phyloP scores from a whole-genome alignment of 257 asterid species.

The Salvia rosmarinus region DNA sequence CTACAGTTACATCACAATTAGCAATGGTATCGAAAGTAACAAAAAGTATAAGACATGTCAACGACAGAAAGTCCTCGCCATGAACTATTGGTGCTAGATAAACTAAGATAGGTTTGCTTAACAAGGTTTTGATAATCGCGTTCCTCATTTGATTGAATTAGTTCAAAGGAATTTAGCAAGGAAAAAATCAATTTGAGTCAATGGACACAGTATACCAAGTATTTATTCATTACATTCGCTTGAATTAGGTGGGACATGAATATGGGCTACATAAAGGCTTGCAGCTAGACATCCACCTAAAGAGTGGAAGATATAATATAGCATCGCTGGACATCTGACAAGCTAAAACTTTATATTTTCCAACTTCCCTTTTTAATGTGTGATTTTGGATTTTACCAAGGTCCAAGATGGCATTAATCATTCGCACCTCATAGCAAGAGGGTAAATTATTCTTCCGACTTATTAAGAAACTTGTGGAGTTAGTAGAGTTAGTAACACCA shows the following conservation, averaged over 20 bases:
- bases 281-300: neutral
- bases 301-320: conserved; percentile 12
- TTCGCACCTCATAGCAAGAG: neutral
- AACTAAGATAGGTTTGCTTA: no score
- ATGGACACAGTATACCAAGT: no score
- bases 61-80: no score
- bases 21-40: neutral
- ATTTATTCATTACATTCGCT: no score
- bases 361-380: neutral
- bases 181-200: no score
- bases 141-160: no score
- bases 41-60: no score
- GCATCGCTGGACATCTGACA: neutral
- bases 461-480: neutral
- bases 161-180: no score
- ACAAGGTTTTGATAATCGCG: no score
- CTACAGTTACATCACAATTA: neutral
- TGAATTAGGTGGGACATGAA: neutral
- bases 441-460: neutral
- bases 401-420: neutral
- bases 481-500: neutral
- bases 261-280: neutral
- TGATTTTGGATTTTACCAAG: neutral
- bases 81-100: no score
- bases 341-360: neutral